Evolutionary conservation across 2,329 filamentous ascomycete genomes (phyloP).

Genomic region (Trichophyton schoenleinii): DNA sequence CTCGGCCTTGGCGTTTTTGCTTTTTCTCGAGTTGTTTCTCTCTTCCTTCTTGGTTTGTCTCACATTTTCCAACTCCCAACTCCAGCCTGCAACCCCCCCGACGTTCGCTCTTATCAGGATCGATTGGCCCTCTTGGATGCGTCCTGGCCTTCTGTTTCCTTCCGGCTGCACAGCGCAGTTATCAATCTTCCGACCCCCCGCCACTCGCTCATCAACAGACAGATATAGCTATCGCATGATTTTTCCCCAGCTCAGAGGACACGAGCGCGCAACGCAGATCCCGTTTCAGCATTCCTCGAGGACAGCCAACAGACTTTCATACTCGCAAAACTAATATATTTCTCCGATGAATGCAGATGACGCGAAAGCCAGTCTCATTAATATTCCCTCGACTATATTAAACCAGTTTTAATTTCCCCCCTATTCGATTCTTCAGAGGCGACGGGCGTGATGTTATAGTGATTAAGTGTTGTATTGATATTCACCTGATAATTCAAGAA

Average conservation of each 20-base stretch:
- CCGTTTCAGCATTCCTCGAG: background rate
- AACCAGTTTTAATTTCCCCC: background rate
- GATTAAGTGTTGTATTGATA: background rate
- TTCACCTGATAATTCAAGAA: constrained; percentile 14
- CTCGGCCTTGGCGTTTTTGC: constrained; percentile 15
- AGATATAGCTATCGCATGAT: background rate
- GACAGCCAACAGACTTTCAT: background rate
- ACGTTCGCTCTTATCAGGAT: too few relatives aligned
- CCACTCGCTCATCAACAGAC: background rate
- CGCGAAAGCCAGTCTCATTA: background rate
- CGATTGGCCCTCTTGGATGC: background rate
- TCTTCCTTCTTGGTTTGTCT: constrained; percentile 7
- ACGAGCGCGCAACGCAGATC: background rate
- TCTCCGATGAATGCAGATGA: background rate
- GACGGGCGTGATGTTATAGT: background rate
- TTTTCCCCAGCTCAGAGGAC: background rate
- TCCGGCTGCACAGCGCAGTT: background rate
- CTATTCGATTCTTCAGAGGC: background rate
- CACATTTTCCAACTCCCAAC: background rate
- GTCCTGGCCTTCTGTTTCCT: background rate
- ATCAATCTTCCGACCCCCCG: background rate
- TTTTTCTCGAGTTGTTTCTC: constrained; percentile 9
- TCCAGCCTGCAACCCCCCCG: too few relatives aligned
- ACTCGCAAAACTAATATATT: background rate
- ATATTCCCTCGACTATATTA: background rate